A percentile compares a stretch with the other conserved stretches of the same genome.
These are phyloP conservation scores for Saccharomyces hybrid DNA, from an alignment of 1,139 yeast species.

Conservation along the genomic window DNA sequence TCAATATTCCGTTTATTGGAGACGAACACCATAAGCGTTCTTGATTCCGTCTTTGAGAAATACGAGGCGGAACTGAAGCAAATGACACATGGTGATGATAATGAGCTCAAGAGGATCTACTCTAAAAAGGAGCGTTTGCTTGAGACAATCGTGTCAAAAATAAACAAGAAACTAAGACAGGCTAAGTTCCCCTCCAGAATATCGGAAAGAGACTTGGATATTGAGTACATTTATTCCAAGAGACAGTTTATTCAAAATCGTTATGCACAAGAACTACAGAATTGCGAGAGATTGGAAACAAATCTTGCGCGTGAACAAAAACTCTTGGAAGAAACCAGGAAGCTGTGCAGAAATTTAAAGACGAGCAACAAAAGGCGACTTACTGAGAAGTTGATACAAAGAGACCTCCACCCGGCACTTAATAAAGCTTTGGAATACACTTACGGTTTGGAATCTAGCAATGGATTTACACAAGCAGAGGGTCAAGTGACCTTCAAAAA, in stretches of 20 bases:
- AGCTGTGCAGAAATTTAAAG: slow-evolving; percentile 9
- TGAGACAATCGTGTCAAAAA: slow-evolving; percentile 20
- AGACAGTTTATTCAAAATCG: slow-evolving; percentile 24
- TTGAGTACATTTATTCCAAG: slow-evolving; percentile 28
- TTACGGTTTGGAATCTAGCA: slow-evolving; percentile 15
- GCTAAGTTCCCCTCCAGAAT: slow-evolving; percentile 24
- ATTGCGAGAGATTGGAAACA: slow-evolving; percentile 21
- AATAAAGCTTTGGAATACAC: slow-evolving; percentile 24
- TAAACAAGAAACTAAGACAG: slow-evolving; percentile 16
- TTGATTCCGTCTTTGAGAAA: slow-evolving; percentile 19
- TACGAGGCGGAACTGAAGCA: slow-evolving; percentile 17
- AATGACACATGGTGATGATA: slow-evolving; percentile 10
- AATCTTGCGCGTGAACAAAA: slow-evolving; percentile 19
- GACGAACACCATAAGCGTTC: slow-evolving; percentile 18
- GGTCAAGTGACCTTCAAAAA: slow-evolving; percentile 8
- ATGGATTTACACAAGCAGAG: not conserved
- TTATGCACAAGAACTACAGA: slow-evolving; percentile 21
- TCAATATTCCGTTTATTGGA: slow-evolving; percentile 23
- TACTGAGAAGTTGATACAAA: slow-evolving; percentile 16
- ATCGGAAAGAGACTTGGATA: slow-evolving; percentile 24
- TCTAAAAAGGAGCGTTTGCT: slow-evolving; percentile 20
- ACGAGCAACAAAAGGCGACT: slow-evolving; percentile 13
- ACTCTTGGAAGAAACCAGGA: slow-evolving; percentile 15
- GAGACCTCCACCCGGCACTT: slow-evolving; percentile 25
- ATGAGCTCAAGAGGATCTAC: slow-evolving; percentile 14